A percentile compares a stretch with the other conserved stretches of the same genome.
phyloP scores from a whole-genome alignment of 257 asterid genomes.

The Solanum arcanum region DNA sequence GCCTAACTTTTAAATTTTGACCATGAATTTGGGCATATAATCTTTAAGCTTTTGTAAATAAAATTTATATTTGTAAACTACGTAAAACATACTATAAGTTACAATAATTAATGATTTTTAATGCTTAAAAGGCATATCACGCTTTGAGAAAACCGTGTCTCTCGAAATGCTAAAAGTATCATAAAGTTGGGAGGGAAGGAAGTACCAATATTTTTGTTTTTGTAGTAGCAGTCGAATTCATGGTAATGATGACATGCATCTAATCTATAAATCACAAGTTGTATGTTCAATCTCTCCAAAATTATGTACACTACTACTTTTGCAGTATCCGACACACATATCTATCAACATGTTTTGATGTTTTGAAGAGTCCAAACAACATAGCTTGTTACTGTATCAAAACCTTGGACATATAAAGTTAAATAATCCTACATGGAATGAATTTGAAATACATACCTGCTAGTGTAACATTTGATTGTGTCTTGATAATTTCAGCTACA shows the following conservation, averaged over 20 bases:
- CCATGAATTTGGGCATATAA: background rate
- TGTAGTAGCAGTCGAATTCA: background rate
- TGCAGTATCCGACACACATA: background rate
- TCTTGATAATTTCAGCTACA: conserved; percentile 4
- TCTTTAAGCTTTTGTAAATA: background rate
- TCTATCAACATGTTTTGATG: rapidly evolving
- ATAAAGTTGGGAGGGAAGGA: background rate
- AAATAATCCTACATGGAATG: background rate
- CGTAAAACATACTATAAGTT: background rate
- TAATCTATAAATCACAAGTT: background rate
- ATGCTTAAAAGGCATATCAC: background rate
- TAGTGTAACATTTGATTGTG: background rate
- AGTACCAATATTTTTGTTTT: background rate
- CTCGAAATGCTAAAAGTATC: background rate
- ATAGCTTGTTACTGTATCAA: background rate
- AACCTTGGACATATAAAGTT: background rate
- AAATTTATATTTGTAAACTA: background rate
- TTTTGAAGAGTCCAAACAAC: background rate
- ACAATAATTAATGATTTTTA: background rate
- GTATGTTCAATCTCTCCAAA: background rate
- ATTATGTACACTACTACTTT: background rate
- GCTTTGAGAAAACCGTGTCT: background rate
- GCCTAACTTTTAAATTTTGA: background rate
- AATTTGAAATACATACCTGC: background rate
- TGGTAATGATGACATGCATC: background rate